A percentile compares a stretch with the other conserved stretches of the same genome.
Evolutionary conservation across 306 rosid species (phyloP).

Genomic region (Cucumis cinereus): DNA sequence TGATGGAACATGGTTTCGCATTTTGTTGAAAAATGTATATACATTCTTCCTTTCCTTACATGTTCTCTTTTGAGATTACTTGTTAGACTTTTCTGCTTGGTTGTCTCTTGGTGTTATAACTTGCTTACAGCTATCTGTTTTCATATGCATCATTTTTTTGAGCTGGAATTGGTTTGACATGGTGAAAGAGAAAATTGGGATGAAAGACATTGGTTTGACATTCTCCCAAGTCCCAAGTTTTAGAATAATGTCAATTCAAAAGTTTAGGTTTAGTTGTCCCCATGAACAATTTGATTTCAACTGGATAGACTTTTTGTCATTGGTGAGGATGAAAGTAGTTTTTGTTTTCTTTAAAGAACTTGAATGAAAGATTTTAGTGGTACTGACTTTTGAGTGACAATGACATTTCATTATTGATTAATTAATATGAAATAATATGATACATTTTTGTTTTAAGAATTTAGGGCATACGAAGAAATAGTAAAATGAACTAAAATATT

Average conservation of each 20-base stretch:
- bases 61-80: constrained; percentile 1
- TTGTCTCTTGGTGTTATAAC: neutral
- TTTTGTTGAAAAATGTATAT: neutral
- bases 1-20: neutral
- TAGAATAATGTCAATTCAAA: neutral
- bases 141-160: neutral
- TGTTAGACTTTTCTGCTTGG: constrained; percentile 4
- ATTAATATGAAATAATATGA: neutral
- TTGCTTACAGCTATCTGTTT: constrained; percentile 7
- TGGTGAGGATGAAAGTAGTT: too few species aligned
- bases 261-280: neutral
- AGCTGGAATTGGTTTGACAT: neutral
- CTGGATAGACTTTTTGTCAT: neutral
- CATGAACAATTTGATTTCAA: neutral
- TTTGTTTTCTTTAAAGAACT: neutral
- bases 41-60: neutral
- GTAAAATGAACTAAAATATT: too few species aligned
- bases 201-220: neutral
- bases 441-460: too few species aligned
- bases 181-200: neutral
- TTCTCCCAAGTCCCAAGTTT: neutral
- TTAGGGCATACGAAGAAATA: too few species aligned
- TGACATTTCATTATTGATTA: neutral
- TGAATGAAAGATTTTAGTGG: neutral
- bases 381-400: neutral